Base-by-base conservation (phyloP, 176 grass and related monocot genomes). In the Bonia amplexicaulis region DNA sequence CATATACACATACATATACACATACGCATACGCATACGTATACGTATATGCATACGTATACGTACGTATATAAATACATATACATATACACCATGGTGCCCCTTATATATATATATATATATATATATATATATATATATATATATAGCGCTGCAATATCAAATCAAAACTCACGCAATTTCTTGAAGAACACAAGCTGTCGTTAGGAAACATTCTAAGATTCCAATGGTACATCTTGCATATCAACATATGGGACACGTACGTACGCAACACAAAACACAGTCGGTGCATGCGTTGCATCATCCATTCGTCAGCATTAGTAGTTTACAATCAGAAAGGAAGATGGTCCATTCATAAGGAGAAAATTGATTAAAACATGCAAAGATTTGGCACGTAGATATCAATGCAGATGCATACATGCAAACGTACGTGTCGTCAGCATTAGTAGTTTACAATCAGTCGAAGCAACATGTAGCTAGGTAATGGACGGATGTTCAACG, bases 281-380 rank as follows among this genome's bases (percentile, higher is more conserved):
- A 29, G 82, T 41, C 55, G 81, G 81, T 74, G 44, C 58, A 65
- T 35, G 52, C 52, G 0, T 26, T 37, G 54, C 73, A 47, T 77
- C 71, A 85, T 25, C 33, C 44, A 9, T 25, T 62, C 71, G 83
- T 85, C 88, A n/a, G n/a, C n/a, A n/a, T n/a, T n/a, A n/a, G n/a
- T n/a, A n/a, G n/a, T n/a, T n/a, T n/a, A 73, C 7, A 9, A 20
- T 15, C 40, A 42, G 40, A 1, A 8, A 42, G 7, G 40, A 9
- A 42, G 40, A 42, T 9, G 40, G 40, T 42, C 41, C 1, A 42
- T 42, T 42, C 41, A 1, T 44, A 44, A 2, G 9, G 9, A 2
- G 42, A 44, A 44, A 44, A 44, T 10, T 9, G 2, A 44, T 9
- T 44, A 10, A 44, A 19, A 66, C 0, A 33, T 40, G 51, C 19